Evolutionary conservation across 257 asterid genomes (phyloP), one percentile per base, ranked within the genome.

Genomic region (Nicotiana noctiflora): DNA sequence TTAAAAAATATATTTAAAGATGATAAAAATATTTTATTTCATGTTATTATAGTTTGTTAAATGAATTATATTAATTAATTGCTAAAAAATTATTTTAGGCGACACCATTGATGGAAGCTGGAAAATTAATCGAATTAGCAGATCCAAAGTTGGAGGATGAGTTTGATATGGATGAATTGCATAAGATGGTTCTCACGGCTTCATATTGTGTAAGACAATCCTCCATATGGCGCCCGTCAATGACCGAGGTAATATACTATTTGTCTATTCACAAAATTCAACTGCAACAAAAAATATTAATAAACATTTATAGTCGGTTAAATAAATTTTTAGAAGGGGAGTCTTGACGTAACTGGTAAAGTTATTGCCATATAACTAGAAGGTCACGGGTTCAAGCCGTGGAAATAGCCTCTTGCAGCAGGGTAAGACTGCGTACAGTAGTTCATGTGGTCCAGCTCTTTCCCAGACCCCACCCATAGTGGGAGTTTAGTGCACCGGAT

Each of bases 41-140:
- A 14, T 40, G 6, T n/a, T 1, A 11, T 19, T 70, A 44, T 21
- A 70, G 14, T 46, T 44, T 46, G 4, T 70, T 44, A 1, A 32
- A 46, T 25, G 79, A 80, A 74, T 60, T 29, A 3, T 25, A 0
- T 66, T 37, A 8, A 12, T 60, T 63, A 27, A 37, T 1, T 6
- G 18, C 49, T 40, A 19, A 56, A 80, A 80, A 4, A 2, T 31
- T 31, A 0, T 2, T 44, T 6, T 2, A 94, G 98, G 98, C 97
- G 18, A 94, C 84, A 49, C 97, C 98, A 0, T 80, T 94, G 49
- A 89, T 94, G 95, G 97, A 92, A 82, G 86, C 87, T 15, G 97
- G 97, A n/a, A 92, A 91, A 17, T 76, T 91, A 44, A 80, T 68
- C 1, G 94, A 92, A 82, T 68, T 94, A 81, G 95, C 83, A 49